A percentile compares a stretch with the other conserved stretches of the same genome.
These are phyloP conservation scores for Anisodus acutangulus DNA, from an alignment of 257 asterid species.

Conservation along the genomic window DNA sequence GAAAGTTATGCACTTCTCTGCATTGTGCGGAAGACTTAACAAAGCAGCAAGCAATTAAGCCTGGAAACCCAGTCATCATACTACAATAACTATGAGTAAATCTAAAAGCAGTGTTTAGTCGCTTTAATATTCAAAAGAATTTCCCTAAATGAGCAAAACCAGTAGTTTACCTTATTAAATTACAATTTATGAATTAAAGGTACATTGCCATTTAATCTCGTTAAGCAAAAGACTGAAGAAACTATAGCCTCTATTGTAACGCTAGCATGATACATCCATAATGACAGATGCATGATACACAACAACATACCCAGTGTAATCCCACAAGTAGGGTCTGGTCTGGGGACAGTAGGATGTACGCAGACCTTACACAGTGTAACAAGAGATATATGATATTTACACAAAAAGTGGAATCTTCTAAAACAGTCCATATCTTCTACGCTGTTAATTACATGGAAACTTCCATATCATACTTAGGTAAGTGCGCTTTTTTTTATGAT, in stretches of 20 bases:
- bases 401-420: background rate
- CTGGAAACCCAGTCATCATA: background rate
- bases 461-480: background rate
- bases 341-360: no score
- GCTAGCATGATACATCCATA: background rate
- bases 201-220: background rate
- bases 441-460: background rate
- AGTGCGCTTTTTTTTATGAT: background rate
- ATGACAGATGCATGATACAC: background rate
- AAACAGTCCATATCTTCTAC: background rate
- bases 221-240: background rate
- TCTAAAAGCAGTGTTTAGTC: background rate
- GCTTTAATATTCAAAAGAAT: background rate
- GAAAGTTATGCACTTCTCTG: background rate
- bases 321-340: no score
- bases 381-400: background rate
- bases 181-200: background rate
- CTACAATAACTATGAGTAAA: background rate
- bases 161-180: background rate
- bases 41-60: background rate
- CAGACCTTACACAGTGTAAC: no score
- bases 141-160: background rate
- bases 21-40: background rate
- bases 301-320: no score
- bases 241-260: background rate